Evolutionary conservation across 805 yeast genomes (phyloP).

Genomic region (Spathaspora boniae): DNA sequence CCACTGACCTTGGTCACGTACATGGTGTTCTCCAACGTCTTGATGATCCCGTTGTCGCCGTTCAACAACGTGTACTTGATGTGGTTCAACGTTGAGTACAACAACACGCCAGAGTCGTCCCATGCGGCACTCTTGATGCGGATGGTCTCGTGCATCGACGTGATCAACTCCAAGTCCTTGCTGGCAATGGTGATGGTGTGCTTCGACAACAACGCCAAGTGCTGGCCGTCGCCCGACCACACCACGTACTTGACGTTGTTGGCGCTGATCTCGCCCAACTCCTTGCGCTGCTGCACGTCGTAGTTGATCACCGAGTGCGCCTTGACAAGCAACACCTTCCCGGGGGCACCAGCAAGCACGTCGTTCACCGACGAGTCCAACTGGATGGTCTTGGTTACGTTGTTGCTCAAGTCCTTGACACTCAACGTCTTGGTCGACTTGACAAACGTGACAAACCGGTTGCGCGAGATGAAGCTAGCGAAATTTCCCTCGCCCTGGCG

Average conservation of each 20-base stretch:
- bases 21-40: constrained; percentile 84
- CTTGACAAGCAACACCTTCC: constrained; percentile 74
- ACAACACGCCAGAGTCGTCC: constrained; percentile 90
- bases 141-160: constrained; percentile 93
- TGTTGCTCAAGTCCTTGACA: constrained; percentile 78
- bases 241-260: constrained; percentile 81
- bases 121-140: constrained; percentile 95
- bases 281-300: constrained; percentile 91
- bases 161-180: constrained; percentile 69
- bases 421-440: constrained; percentile 65
- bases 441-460: constrained; percentile 82
- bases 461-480: constrained; percentile 91
- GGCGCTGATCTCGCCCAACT: constrained; percentile 62
- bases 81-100: constrained; percentile 93
- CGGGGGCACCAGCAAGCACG: constrained; percentile 76
- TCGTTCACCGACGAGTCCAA: constrained; percentile 66
- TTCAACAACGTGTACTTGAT: constrained; percentile 89
- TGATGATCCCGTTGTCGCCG: constrained; percentile 93
- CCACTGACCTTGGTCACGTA: constrained; percentile 75
- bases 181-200: constrained; percentile 89
- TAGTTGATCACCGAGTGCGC: constrained; percentile 69
- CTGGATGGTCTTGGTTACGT: constrained; percentile 76
- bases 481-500: constrained; percentile 77
- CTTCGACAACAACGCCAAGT: constrained; percentile 83
- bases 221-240: constrained; percentile 87